Evolutionary conservation across 208 protist species (phyloP).

Genomic region (Trypanosoma cruzi): DNA sequence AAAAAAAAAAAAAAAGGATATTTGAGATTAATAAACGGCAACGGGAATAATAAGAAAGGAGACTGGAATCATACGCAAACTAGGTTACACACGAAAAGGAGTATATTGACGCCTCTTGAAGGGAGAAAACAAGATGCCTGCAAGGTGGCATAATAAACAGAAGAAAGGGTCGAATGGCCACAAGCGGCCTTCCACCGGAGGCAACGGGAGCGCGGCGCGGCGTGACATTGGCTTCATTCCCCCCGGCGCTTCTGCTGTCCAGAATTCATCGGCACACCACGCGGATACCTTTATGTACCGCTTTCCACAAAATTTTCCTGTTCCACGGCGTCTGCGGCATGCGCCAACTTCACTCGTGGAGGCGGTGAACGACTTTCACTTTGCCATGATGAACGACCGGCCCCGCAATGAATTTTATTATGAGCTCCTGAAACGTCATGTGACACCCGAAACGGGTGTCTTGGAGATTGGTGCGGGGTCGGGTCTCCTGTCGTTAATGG

Average conservation of each 20-base stretch:
- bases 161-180: conserved; percentile 1
- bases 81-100: too few relatives aligned
- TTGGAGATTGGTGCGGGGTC: conserved; percentile 94
- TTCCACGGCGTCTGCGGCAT: conserved; percentile 67
- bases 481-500: conserved; percentile 92
- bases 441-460: conserved; percentile 83
- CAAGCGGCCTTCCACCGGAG: neutral
- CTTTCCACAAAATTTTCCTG: conserved; percentile 72
- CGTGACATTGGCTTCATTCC: conserved; percentile 30
- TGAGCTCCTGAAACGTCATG: conserved; percentile 61
- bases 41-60: too few relatives aligned
- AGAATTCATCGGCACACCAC: neutral
- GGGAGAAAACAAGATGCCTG: conserved; percentile 10
- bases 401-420: conserved; percentile 93
- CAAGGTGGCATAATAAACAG: conserved; percentile 9
- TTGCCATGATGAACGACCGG: conserved; percentile 94
- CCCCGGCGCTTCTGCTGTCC: conserved; percentile 13
- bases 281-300: conserved; percentile 62
- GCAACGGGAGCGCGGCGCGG: conserved; percentile 13
- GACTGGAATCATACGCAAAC: too few relatives aligned
- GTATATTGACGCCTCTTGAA: too few relatives aligned
- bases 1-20: too few relatives aligned
- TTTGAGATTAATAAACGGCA: too few relatives aligned
- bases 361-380: conserved; percentile 95
- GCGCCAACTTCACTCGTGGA: conserved; percentile 73